Base-by-base conservation (phyloP, 805 yeast species). In the Candida ulmi region DNA sequence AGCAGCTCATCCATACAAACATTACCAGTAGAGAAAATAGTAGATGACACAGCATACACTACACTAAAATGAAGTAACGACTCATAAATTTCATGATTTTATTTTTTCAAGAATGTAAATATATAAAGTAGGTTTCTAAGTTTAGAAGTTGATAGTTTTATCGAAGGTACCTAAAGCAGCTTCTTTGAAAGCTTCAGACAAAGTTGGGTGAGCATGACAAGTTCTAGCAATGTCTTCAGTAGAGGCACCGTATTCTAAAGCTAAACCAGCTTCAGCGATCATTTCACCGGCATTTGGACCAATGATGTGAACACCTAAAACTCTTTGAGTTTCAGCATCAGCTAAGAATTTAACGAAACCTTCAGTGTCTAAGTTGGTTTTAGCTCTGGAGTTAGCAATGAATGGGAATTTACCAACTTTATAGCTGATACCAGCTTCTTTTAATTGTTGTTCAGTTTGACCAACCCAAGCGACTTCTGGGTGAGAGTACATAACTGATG, bases 391-490 rank as follows among this genome's bases (percentile, higher is more conserved):
- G 80, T 93, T 93, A 56, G 99, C 99, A 58, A 88, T 75, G 74
- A 93, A 93, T 64, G 98, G 96, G 88, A 91, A 93, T 71, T 93
- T 93, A 62, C 99, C 99, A 45, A 85, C 77, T 68, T 83, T 90
- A 78, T 84, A 93, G 55, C 82, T 75, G 65, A 88, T 79, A 54
- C 96, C 96, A 55, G 88, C 88, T 54, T 76, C 90, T 75, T 91
- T 90, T 63, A 90, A 77, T 69, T 90, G 90, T 72, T 90, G 82
- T 72, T 93, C 99, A 60, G 80, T 85, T 69, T 86, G 86, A 55
- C 99, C 99, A 54, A 86, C 96, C 99, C 99, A 93, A 38, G 98
- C 98, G 54, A 93, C 96, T 74, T 93, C 99, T 49, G 99, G 99
- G 70, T 88, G 96, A 36, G 98, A 83, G 76, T 93, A 93, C 99